Percentiles rank a stretch among this genome's conserved stretches.
Evolutionary conservation across 495 filamentous ascomycete species (phyloP).

Genomic region (Mycothermus thermophilus): DNA sequence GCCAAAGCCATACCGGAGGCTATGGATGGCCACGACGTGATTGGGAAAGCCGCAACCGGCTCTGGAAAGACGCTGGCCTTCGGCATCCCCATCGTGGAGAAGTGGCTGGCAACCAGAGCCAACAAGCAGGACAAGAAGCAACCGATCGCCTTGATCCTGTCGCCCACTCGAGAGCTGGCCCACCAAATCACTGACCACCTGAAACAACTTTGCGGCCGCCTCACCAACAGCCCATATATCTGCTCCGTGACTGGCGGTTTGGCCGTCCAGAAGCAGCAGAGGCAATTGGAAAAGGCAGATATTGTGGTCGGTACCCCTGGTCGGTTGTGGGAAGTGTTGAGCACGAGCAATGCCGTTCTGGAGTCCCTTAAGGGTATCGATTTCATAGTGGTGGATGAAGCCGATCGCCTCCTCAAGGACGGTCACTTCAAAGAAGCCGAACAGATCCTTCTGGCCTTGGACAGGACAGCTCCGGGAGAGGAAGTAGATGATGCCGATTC

Average conservation of each 20-base stretch:
- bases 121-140: constrained; percentile 28
- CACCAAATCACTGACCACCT: constrained; percentile 81
- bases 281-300: constrained; percentile 61
- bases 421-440: constrained; percentile 90
- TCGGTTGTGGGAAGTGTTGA: constrained; percentile 85
- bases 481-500: constrained; percentile 22
- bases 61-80: constrained; percentile 79
- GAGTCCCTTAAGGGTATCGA: constrained; percentile 52
- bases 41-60: constrained; percentile 71
- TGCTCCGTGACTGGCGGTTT: constrained; percentile 77
- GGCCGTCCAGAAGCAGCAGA: constrained; percentile 82
- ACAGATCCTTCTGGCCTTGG: constrained; percentile 66
- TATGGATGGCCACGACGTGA: constrained; percentile 55
- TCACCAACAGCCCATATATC: constrained; percentile 52
- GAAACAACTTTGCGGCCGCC: constrained; percentile 49
- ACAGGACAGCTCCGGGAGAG: constrained; percentile 29
- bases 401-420: constrained; percentile 80
- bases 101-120: too few species aligned
- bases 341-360: constrained; percentile 38
- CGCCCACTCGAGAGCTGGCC: constrained; percentile 84
- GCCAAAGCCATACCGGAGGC: constrained; percentile 64
- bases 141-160: constrained; percentile 77
- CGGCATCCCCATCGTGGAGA: constrained; percentile 63
- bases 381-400: constrained; percentile 88
- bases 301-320: constrained; percentile 89